phyloP scores from a whole-genome alignment of 768 basidiomycete species.

The Rhodotorula babjevae region DNA sequence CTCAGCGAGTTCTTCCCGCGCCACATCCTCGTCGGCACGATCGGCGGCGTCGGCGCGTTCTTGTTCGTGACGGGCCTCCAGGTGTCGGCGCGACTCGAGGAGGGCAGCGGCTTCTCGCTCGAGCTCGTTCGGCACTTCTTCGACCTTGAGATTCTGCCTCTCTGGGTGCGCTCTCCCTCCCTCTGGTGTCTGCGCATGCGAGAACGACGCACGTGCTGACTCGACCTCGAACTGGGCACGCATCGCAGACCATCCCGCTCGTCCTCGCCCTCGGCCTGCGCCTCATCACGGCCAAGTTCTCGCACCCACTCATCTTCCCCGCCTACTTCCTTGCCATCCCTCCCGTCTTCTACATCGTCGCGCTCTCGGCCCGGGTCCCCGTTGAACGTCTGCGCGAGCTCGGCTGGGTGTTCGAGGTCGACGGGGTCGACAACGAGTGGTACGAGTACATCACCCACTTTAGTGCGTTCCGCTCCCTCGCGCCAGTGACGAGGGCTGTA shows the following conservation, averaged over 20 bases:
- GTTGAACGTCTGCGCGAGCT: conserved; percentile 57
- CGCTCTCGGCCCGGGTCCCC: conserved; percentile 61
- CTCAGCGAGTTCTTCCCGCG: conserved; percentile 93
- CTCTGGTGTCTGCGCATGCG: not conserved
- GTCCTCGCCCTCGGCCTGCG: conserved; percentile 69
- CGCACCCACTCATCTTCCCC: conserved; percentile 89
- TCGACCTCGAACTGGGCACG: not conserved
- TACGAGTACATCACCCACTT: conserved; percentile 79
- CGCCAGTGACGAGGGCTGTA: not conserved
- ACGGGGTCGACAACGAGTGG: conserved; percentile 56
- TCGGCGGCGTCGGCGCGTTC: conserved; percentile 94
- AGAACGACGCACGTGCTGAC: not conserved
- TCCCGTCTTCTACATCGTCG: conserved; percentile 72
- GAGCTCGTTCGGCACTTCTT: conserved; percentile 66
- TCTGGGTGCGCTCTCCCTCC: conserved; percentile 60
- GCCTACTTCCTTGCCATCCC: conserved; percentile 60
- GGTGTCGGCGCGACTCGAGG: conserved; percentile 70
- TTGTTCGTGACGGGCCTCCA: conserved; percentile 83
- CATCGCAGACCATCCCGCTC: conserved; percentile 56
- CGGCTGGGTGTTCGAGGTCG: conserved; percentile 86
- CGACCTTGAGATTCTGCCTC: conserved; percentile 57
- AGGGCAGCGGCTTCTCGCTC: conserved; percentile 65
- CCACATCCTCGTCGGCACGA: conserved; percentile 88
- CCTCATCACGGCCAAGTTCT: conserved; percentile 68
- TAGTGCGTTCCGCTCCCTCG: conserved; percentile 52